Base-by-base conservation (phyloP, 331 rosid species). In the Phaseolus coccineus region DNA sequence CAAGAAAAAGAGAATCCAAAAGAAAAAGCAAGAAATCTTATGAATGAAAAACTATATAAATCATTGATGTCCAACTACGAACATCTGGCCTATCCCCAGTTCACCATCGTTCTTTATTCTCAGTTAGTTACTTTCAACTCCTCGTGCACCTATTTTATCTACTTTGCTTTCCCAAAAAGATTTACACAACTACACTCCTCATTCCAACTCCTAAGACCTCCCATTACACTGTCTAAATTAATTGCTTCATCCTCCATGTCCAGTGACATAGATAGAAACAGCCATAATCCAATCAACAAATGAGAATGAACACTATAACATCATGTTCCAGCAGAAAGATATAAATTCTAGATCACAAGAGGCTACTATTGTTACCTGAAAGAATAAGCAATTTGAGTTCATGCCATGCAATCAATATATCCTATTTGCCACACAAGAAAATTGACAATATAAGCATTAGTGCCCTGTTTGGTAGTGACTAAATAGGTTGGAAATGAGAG, bases 371-470 rank as follows among this genome's bases (percentile, higher is more conserved):
- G 35, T 19, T 44, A 14, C 6, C 8, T 19, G 22, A 47, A 30
- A 28, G 35, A 44, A 25, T 16, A 4, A 44, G 5, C 39, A 59
- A 44, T 63, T 52, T 30, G 48, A 69, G 31, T 5, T 48, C 65
- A 8, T 14, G 48, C n/a, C n/a, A 74, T 35, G 15, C 55, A 75
- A 67, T 47, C 71, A 68, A 68, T 19, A 39, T 12, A 48, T 2
- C 71, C 39, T 47, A 59, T 22, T 47, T 25, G 31, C 27, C 66
- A 75, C 10, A 68, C 39, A 12, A 15, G 19, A 62, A 71, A 62
- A 11, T 8, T 14, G 5, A 35, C 13, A 53, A 30, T 31, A 46
- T 27, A 59, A 42, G 9, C 33, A 13, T 55, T 15, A 65, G 4
- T 10, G 16, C 51, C 5, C 51, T 46, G 16, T 10, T 46, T 11